Evolutionary conservation across 495 filamentous ascomycete species (phyloP).

Genomic region (Tuber microsphaerosporum): DNA sequence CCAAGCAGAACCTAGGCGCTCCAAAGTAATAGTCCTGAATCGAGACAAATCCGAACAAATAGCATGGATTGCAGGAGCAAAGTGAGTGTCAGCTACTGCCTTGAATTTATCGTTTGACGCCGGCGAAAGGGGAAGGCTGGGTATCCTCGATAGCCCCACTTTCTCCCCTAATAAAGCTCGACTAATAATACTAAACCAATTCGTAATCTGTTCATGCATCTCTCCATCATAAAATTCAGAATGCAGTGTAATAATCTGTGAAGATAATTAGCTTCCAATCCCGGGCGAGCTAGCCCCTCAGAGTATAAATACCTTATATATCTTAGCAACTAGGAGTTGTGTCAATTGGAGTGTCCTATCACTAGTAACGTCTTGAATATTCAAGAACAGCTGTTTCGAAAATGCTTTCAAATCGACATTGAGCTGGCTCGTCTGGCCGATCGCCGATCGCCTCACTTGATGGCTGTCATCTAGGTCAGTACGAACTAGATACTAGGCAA

Average conservation of each 20-base stretch:
- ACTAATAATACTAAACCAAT: conserved; percentile 10
- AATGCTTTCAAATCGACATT: conserved; percentile 38
- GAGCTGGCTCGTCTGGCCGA: conserved; percentile 38
- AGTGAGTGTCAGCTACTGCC: conserved; percentile 43
- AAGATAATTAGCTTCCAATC: conserved; percentile 1
- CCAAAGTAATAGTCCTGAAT: conserved; percentile 1
- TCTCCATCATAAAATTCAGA: conserved; percentile 9
- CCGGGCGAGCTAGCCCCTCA: background rate
- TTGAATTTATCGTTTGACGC: conserved; percentile 15
- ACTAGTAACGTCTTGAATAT: conserved; percentile 34
- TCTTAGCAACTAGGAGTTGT: conserved; percentile 21
- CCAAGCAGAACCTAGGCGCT: conserved; percentile 50
- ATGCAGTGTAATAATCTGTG: conserved; percentile 30
- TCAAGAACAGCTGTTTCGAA: conserved; percentile 34
- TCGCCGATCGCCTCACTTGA: conserved; percentile 29
- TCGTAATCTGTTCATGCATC: conserved; percentile 6
- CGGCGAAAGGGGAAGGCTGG: background rate
- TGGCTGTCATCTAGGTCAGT: conserved; percentile 14
- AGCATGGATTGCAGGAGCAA: conserved; percentile 43
- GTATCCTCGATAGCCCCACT: conserved; percentile 1
- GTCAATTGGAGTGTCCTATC: conserved; percentile 30
- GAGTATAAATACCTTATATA: conserved; percentile 8
- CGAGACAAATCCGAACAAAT: conserved; percentile 6
- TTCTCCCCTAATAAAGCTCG: background rate
- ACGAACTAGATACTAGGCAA: background rate